Evolutionary conservation across 371 early-diverging fungal species (phyloP), one percentile per base, ranked within the genome.

Genomic region (Mucor plumbeus): DNA sequence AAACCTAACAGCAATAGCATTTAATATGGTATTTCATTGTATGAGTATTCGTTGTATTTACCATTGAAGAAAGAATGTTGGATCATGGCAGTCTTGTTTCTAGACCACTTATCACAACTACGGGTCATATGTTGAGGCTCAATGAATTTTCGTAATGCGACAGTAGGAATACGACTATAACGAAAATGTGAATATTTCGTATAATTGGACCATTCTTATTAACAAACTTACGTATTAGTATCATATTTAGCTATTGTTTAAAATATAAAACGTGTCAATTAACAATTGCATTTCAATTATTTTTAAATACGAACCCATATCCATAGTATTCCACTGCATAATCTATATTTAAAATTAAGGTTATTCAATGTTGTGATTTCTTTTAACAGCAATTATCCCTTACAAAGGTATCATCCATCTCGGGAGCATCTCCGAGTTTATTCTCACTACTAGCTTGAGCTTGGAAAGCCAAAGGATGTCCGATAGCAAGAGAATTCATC

Each of bases 51-150:
- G 5, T 40, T 4, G 8, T 26, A 33, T 10, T 39, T 74, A 70
- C 74, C 74, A 59, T 74, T 74, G 41, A 74, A 74, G 56, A 74
- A 74, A 7, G 71, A 67, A 40, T 70, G 68, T 50, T 74, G 74
- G 35, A 74, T 70, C 62, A 70, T 57, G 38, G 60, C 43, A 19
- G 70, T 74, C 57, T 74, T 74, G 65, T 70, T 74, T 70, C 68
- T 67, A n/a, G 65, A 70, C 74, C 74, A 74, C 39, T 70, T 70
- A n/a, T 70, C 65, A 26, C 59, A 67, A 31, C 71, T 38, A 63
- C 59, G 71, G 3, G 65, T 65, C 74, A 74, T 74, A 31, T 70
- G 74, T 43, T 53, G 70, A n/a, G 74, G 60, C 10, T 74, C 74
- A 35, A 70, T 44, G 15, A 67, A 61, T 40, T 74, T 74, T 39